Evolutionary conservation across 257 asterid genomes (phyloP), one percentile per base, ranked within the genome.

Genomic region (Lycium barbarum): DNA sequence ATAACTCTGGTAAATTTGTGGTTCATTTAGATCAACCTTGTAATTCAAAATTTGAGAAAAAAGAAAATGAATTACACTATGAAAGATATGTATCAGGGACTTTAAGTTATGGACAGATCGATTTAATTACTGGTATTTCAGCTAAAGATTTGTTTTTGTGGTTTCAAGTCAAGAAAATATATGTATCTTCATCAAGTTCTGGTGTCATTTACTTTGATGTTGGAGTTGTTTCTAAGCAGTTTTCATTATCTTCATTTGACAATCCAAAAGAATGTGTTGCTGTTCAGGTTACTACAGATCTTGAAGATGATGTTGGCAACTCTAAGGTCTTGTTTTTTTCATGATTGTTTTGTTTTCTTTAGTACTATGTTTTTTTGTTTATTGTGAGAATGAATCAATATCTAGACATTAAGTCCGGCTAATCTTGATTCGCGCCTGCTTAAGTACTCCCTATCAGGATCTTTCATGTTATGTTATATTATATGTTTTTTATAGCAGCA

Each of bases 141-240:
- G 99, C 97, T n/a, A 98, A 93, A 87, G 98, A 97, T 88, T 94
- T 97, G 95, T 97, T 97, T 81, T 68, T 97, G 88, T 97, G 99
- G 99, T 90, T 97, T 70, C 96, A 97, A 10, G 99, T 97, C 11
- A 91, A 90, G 83, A 97, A 88, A 86, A 97, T 97, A 54, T 90
- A 97, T 84, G 99, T 97, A 15, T 98, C 94, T 83, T 80, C 93
- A n/a, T 97, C 98, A 2, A 94, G 93, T 88, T 92, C 98, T 54
- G 98, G 99, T 6, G 87, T 95, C 91, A 97, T 97, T 90, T 97
- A 97, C 90, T 97, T 97, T 83, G 89, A 97, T 88, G 98, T 93
- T 49, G 92, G 99, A 22, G 98, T 97, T 5, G 99, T 97, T 47
- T 97, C 98, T 5, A 97, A 97, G 94, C 98, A 97, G 89, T 97